Base-by-base conservation (phyloP, 2,329 filamentous ascomycete species). In the Pleoardoris graminearum region DNA sequence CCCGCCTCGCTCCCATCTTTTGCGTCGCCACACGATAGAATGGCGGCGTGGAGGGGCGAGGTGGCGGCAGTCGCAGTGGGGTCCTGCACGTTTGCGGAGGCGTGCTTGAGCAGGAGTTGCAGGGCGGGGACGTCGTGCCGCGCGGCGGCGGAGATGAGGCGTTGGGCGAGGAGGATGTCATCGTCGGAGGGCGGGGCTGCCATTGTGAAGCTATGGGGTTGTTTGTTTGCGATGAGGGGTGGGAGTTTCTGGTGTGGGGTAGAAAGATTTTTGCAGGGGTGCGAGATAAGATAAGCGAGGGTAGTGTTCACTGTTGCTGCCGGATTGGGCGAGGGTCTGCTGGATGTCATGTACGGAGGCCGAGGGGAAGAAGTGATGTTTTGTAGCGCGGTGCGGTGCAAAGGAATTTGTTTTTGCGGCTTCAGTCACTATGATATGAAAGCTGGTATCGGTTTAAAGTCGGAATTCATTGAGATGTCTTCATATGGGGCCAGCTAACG, bases 81-180 rank as follows among this genome's bases (percentile, higher is more conserved):
- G 48, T 73, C 69, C 50, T 70, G 68, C 11, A 72, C 69, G 45
- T 72, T 73, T 37, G 70, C 70, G 14, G 69, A 71, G 50, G 68
- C 69, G 39, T 69, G 63, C 38, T 71, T 69, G 43, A 73, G 67
- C 23, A 72, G 53, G n/a, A 71, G 51, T 33, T 65, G 68, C 32
- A 73, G 54, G 14, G 68, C 68, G 11, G 62, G 51, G 16, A 71
- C 50, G 55, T 73, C 69, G 45, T 73, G 70, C 19, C 68, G 65
- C 51, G 70, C 66, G 17, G 70, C 67, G 11, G 70, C 67, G 6
- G 67, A 68, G 17, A 73, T 71, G 50, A 73, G 70, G 46, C 69
- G 67, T 58, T 72, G 70, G 2, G 70, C 69, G 14, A 71, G 64
- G 29, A 72, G 65, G 29, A 73, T 59, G 30, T 72, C 69, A 48